These are phyloP conservation scores for Mariannaea sp. DNA, from an alignment of 2,329 filamentous ascomycete species.

Conservation along the genomic window DNA sequence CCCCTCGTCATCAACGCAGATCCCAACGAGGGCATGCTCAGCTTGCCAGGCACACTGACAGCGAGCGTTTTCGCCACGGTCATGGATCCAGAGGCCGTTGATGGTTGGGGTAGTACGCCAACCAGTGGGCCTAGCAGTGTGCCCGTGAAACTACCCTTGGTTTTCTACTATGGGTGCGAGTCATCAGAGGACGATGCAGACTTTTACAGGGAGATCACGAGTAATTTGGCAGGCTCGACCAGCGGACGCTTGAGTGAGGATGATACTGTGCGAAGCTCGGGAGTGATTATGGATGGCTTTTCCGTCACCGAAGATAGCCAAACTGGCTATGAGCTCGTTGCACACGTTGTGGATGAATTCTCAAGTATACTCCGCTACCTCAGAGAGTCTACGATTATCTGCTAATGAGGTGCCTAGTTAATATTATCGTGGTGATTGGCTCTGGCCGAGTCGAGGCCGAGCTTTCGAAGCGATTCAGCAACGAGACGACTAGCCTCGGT, in stretches of 20 bases:
- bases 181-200: constrained; percentile 73
- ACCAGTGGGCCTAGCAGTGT: constrained; percentile 88
- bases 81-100: constrained; percentile 78
- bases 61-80: constrained; percentile 86
- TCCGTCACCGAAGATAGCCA: constrained; percentile 69
- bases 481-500: constrained; percentile 58
- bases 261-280: constrained; percentile 68
- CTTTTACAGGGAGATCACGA: constrained; percentile 75
- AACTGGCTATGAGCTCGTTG: constrained; percentile 74
- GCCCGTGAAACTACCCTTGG: constrained; percentile 88
- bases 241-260: constrained; percentile 80
- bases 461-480: constrained; percentile 70
- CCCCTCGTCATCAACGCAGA: constrained; percentile 86
- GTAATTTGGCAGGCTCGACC: constrained; percentile 77
- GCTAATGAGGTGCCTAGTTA: constrained; percentile 64
- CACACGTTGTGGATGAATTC: constrained; percentile 70
- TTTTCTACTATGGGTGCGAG: constrained; percentile 83
- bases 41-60: constrained; percentile 79
- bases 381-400: background rate
- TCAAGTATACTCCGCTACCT: constrained; percentile 45
- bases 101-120: constrained; percentile 87
- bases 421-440: constrained; percentile 80
- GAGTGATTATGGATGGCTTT: constrained; percentile 85
- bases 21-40: constrained; percentile 77
- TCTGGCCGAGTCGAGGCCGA: constrained; percentile 77